Conservation (phyloP, 176 grass and related monocot genomes). For the Oropetium thomaeum region DNA sequence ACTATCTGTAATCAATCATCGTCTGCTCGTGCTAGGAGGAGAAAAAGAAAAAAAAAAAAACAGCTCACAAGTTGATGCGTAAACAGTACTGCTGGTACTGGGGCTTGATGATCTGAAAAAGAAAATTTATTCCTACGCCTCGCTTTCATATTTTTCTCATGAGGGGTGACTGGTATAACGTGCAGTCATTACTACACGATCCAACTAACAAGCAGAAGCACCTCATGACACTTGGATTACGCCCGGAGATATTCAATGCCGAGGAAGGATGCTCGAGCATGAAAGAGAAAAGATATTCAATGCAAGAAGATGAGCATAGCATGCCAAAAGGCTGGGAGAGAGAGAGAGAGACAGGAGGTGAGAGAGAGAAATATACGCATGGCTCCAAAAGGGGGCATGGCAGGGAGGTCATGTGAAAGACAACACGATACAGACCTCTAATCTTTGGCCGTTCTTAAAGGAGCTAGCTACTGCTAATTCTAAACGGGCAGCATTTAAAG, state of each 20-base stretch:
- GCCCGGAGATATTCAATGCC: constrained; percentile 6
- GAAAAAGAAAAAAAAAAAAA: too few relatives aligned
- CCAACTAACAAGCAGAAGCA: not conserved
- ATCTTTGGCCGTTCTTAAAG: constrained; percentile 34
- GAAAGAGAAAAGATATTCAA: constrained; percentile 20
- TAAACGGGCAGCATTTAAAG: constrained; percentile 38
- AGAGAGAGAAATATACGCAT: not conserved
- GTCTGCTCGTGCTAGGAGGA: too few relatives aligned
- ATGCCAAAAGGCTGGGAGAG: constrained; percentile 13
- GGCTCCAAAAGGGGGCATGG: constrained; percentile 9
- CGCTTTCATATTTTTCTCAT: constrained; percentile 22
- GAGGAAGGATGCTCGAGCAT: not conserved
- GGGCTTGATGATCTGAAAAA: not conserved
- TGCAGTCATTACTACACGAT: not conserved
- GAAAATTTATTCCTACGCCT: not conserved
- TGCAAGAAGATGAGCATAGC: not conserved
- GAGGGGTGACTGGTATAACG: constrained; percentile 28
- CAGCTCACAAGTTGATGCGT: not conserved
- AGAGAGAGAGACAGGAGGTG: not conserved
- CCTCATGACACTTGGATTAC: not conserved
- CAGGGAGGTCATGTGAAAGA: constrained; percentile 32
- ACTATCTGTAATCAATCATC: not conserved
- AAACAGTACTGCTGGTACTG: not conserved
- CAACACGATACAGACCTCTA: constrained; percentile 26
- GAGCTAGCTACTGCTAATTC: constrained; percentile 9